Evolutionary conservation across 495 filamentous ascomycete species (phyloP), one percentile per base, ranked within the genome.

Genomic region (Cladorrhinum samala): DNA sequence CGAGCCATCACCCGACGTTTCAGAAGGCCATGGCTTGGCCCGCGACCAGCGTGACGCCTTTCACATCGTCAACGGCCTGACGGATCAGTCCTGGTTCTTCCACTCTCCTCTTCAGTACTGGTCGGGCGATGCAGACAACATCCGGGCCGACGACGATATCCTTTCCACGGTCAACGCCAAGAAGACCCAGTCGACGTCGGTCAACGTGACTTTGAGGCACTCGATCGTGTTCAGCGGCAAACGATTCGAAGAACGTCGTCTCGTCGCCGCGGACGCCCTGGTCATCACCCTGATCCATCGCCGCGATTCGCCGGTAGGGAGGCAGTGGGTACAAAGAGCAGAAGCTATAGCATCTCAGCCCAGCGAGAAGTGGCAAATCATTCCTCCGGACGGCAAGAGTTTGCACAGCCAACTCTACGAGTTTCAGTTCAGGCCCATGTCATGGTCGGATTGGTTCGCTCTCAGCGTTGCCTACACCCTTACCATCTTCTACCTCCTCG

Each of bases 41-140:
- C 53, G 58, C 3, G 59, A 66, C 13, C 65, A 78, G 49, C 71
- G 78, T 9, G 75, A 80, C 40, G 51, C 69, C 5, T 71, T 75
- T 33, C 77, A 80, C 60, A 70, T 75, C 44, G 65, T 66, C 50
- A 79, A 80, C 54, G 76, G 75, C 23, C 54, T 78, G 44, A 78
- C 70, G 14, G 69, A 77, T 53, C 65, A 77, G 27, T 76, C 77
- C 2, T 80, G 77, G 77, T 83, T 84, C 54, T 85, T 84, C 56
- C 85, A 89, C 59, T 88, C 86, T 9, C 85, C 86, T 19, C 67
- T 89, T 19, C 78, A 87, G 65, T 88, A 87, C 60, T 89, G 86
- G 86, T 79, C 80, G 38, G 84, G 82, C 57, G 85, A 81, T 13
- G 58, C 70, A 17, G 64, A 73, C 1, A 70, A 69, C 5, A 77